These are phyloP conservation scores for Blepharisma stoltei DNA, from an alignment of 73 alveolate species.

Conservation along the genomic window DNA sequence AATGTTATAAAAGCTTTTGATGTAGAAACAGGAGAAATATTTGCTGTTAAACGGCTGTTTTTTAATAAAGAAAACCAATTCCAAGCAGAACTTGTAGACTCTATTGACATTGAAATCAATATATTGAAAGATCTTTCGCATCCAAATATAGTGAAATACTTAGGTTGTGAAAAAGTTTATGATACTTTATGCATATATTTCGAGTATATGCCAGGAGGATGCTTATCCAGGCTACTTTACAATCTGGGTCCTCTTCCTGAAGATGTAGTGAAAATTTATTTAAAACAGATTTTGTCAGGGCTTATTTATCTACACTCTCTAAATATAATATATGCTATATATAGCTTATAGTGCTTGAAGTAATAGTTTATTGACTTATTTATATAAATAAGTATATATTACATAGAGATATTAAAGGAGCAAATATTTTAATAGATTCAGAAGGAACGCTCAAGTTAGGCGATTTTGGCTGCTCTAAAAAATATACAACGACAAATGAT, in stretches of 20 bases:
- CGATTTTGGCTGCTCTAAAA: slow-evolving; percentile 67
- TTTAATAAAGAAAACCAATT: not conserved
- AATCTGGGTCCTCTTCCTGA: slow-evolving; percentile 42
- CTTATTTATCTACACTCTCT: slow-evolving; percentile 65
- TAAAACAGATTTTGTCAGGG: slow-evolving; percentile 46
- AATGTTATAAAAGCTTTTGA: slow-evolving; percentile 19
- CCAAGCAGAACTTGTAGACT: not conserved
- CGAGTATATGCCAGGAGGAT: slow-evolving; percentile 72
- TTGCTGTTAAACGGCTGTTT: slow-evolving; percentile 18
- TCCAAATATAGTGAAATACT: slow-evolving; percentile 64
- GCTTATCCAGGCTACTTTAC: slow-evolving; percentile 29
- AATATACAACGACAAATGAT: slow-evolving; percentile 32
- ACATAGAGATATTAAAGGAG: slow-evolving; percentile 80
- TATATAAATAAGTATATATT: too few relatives aligned
- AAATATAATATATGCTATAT: too few relatives aligned
- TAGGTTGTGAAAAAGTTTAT: slow-evolving; percentile 62
- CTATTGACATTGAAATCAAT: slow-evolving; percentile 39
- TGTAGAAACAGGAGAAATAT: slow-evolving; percentile 22
- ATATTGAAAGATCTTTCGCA: slow-evolving; percentile 59
- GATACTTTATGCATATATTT: slow-evolving; percentile 66
- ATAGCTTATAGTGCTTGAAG: too few relatives aligned
- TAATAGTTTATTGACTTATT: too few relatives aligned
- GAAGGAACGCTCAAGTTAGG: slow-evolving; percentile 67
- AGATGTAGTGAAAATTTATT: slow-evolving; percentile 41
- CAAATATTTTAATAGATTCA: slow-evolving; percentile 66